Percentiles rank a stretch among this genome's conserved stretches.
These are phyloP conservation scores for Ustilago loliicola DNA, from an alignment of 1,284 basidiomycete species.

Conservation along the genomic window DNA sequence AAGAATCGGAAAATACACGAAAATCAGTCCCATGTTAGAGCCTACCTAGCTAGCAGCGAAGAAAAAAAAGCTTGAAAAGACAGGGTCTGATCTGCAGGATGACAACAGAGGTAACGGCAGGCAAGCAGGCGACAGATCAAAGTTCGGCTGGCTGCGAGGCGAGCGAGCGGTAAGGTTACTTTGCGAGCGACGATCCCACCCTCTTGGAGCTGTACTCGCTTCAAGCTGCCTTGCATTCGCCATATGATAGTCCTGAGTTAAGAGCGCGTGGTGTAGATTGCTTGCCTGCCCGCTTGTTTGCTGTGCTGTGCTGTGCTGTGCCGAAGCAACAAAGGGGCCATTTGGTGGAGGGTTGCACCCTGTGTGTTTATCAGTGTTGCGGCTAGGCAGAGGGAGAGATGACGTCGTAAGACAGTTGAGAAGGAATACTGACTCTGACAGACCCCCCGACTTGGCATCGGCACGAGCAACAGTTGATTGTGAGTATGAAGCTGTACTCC, in stretches of 20 bases:
- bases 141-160: neutral
- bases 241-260: too few species aligned
- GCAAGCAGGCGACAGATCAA: neutral
- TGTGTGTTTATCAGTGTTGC: neutral
- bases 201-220: too few species aligned
- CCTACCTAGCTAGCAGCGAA: neutral
- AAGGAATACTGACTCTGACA: neutral
- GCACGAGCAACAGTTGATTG: neutral
- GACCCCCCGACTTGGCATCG: conserved; percentile 1
- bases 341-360: too few species aligned
- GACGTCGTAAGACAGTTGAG: neutral
- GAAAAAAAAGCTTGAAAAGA: too few species aligned
- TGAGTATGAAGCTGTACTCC: neutral
- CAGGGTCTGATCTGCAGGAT: neutral
- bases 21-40: neutral
- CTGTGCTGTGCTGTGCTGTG: too few species aligned
- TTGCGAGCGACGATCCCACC: too few species aligned
- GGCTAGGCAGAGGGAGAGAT: neutral
- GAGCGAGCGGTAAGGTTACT: neutral
- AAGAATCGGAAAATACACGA: neutral
- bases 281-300: too few species aligned
- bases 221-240: too few species aligned
- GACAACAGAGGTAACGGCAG: neutral
- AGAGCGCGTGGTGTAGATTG: too few species aligned
- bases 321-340: too few species aligned